Percentiles rank a stretch among this genome's conserved stretches.
Conservation (phyloP, 495 filamentous ascomycete species). For the Oidiodendron maius region DNA sequence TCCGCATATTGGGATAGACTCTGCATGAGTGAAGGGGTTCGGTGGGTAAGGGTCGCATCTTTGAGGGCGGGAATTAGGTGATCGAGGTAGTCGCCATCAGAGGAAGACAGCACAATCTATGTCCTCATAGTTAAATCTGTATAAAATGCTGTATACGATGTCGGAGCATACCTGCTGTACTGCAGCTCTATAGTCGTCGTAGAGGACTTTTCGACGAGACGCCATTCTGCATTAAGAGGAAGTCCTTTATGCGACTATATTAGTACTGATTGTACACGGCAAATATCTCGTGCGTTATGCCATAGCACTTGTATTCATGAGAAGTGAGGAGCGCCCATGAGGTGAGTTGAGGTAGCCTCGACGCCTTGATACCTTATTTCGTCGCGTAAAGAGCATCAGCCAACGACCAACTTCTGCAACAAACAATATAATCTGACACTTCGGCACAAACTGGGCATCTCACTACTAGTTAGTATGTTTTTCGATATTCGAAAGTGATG, state of each 20-base stretch:
- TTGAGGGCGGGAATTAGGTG: slow-evolving; percentile 89
- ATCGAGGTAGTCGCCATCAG: slow-evolving; percentile 90
- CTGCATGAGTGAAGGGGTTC: slow-evolving; percentile 67
- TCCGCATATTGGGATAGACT: slow-evolving; percentile 73
- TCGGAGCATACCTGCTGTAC: slow-evolving; percentile 37
- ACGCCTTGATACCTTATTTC: no score
- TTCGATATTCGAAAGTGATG: no score
- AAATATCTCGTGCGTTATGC: not conserved
- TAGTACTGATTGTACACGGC: not conserved
- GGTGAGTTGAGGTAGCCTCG: no score
- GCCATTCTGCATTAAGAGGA: not conserved
- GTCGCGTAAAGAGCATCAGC: no score
- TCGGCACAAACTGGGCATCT: no score
- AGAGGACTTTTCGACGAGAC: slow-evolving; percentile 39
- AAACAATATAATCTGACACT: no score
- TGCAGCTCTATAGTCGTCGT: slow-evolving; percentile 48
- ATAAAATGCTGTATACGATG: not conserved
- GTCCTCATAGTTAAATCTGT: not conserved
- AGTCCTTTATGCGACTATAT: not conserved
- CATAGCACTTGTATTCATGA: not conserved
- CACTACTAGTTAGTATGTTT: no score
- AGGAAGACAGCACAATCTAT: slow-evolving; percentile 88
- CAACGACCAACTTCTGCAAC: no score
- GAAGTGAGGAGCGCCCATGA: no score
- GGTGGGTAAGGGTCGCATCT: slow-evolving; percentile 75